Conservation (phyloP, 2,329 filamentous ascomycete species). For the Scedosporium minutisporum region DNA sequence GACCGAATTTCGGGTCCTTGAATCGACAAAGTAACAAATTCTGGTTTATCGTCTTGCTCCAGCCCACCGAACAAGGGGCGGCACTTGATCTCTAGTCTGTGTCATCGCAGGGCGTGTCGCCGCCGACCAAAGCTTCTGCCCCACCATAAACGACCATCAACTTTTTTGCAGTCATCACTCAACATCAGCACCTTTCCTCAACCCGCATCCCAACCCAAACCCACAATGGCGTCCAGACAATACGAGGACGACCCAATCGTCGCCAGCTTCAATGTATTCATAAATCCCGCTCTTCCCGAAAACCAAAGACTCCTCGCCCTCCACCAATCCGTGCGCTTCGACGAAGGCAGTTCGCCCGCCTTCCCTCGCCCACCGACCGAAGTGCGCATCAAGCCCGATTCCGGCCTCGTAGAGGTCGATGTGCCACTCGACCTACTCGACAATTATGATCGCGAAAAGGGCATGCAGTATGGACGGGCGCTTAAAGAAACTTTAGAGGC, state of each 20-base stretch:
- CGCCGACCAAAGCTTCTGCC: background rate
- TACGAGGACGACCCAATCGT: constrained; percentile 58
- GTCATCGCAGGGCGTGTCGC: too few species aligned
- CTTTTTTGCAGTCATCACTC: background rate
- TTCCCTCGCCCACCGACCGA: constrained; percentile 57
- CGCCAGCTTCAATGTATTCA: constrained; percentile 72
- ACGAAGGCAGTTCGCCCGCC: constrained; percentile 37
- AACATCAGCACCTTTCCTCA: background rate
- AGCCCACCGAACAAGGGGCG: too few species aligned
- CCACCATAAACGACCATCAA: background rate
- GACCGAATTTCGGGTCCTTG: too few species aligned
- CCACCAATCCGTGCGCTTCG: constrained; percentile 74
- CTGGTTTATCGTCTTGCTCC: too few species aligned
- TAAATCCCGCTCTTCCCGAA: constrained; percentile 60
- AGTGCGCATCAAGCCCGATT: constrained; percentile 70
- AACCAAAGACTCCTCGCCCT: constrained; percentile 67
- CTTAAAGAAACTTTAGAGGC: constrained; percentile 50
- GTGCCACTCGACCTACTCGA: constrained; percentile 64
- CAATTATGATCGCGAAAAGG: constrained; percentile 78
- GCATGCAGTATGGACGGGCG: constrained; percentile 71
- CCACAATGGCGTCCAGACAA: constrained; percentile 11
- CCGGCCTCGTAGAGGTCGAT: constrained; percentile 85
- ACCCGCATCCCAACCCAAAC: background rate
- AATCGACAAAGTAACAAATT: too few species aligned
- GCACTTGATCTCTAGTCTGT: too few species aligned